Evolutionary conservation across 1,139 yeast genomes (phyloP).

Genomic region (Yamadazyma siamensis): DNA sequence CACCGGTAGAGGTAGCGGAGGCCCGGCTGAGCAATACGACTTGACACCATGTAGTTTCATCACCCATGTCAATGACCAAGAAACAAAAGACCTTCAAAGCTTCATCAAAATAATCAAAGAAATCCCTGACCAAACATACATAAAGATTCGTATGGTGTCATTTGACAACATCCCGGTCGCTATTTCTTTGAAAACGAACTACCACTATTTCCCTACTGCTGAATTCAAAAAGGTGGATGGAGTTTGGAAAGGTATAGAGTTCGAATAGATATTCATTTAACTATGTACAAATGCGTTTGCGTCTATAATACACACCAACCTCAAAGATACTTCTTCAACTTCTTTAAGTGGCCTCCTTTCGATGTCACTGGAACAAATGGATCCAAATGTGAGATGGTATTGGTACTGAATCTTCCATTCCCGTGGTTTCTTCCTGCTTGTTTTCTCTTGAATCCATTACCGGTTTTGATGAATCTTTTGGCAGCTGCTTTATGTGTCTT

Average conservation of each 20-base stretch:
- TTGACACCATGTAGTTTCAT: conserved; percentile 77
- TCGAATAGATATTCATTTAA: conserved; percentile 2
- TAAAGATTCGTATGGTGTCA: conserved; percentile 75
- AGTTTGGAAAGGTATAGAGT: conserved; percentile 50
- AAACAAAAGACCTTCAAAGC: conserved; percentile 65
- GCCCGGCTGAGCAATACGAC: conserved; percentile 86
- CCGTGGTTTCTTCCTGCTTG: conserved; percentile 92
- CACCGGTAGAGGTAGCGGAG: conserved; percentile 68
- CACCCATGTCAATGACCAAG: conserved; percentile 79
- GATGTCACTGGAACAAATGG: conserved; percentile 58
- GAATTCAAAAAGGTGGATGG: conserved; percentile 52
- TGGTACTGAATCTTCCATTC: conserved; percentile 79
- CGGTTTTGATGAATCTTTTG: conserved; percentile 77
- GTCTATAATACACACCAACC: conserved; percentile 5
- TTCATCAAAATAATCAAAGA: conserved; percentile 61
- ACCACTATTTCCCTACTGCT: conserved; percentile 86
- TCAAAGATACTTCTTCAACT: conserved; percentile 19
- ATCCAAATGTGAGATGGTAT: conserved; percentile 59
- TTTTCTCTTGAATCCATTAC: conserved; percentile 48
- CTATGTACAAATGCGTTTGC: conserved; percentile 6
- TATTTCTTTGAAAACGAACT: conserved; percentile 79
- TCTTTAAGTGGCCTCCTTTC: conserved; percentile 51
- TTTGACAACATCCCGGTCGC: conserved; percentile 87
- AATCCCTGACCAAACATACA: conserved; percentile 77
- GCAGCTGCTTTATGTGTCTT: conserved; percentile 78